Percentiles rank a stretch among this genome's conserved stretches.
Conservation (phyloP, 768 basidiomycete genomes). For the Tylopilus felleus region DNA sequence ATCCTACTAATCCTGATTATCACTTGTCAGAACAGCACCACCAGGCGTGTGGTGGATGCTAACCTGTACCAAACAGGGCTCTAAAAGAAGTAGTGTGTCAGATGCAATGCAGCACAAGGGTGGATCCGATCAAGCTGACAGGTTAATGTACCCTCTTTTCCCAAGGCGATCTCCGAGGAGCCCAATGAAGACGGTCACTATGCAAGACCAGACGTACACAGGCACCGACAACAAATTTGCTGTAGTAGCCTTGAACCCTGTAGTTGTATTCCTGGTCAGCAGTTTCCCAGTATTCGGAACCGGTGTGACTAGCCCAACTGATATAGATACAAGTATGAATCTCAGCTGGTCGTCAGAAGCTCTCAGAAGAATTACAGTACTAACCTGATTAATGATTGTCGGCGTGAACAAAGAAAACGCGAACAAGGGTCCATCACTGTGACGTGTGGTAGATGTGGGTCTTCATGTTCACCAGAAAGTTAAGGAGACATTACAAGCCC, state of each 20-base stretch:
- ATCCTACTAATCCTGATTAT: constrained; percentile 38
- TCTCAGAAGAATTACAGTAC: constrained; percentile 7
- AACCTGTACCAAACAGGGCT: constrained; percentile 32
- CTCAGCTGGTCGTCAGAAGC: background rate
- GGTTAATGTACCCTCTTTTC: constrained; percentile 55
- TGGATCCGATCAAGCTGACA: constrained; percentile 43
- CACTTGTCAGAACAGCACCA: constrained; percentile 1
- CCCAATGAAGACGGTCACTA: constrained; percentile 61
- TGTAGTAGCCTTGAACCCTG: constrained; percentile 58
- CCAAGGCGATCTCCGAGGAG: constrained; percentile 59
- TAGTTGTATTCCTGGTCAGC: background rate
- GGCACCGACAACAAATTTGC: constrained; percentile 78
- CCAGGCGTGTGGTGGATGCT: background rate
- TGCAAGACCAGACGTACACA: constrained; percentile 70
- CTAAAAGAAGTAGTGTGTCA: constrained; percentile 17
- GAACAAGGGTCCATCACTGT: constrained; percentile 49
- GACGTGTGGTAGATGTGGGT: constrained; percentile 2
- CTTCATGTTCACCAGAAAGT: background rate
- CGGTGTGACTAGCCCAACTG: constrained; percentile 19
- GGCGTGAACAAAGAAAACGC: constrained; percentile 53
- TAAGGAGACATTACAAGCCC: constrained; percentile 52
- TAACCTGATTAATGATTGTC: constrained; percentile 48
- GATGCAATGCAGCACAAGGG: background rate
- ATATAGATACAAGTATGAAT: too few species aligned
- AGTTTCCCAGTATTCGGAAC: background rate